These are phyloP conservation scores for Aureobasidium namibiae DNA, from an alignment of 2,329 filamentous ascomycete genomes.

Conservation along the genomic window DNA sequence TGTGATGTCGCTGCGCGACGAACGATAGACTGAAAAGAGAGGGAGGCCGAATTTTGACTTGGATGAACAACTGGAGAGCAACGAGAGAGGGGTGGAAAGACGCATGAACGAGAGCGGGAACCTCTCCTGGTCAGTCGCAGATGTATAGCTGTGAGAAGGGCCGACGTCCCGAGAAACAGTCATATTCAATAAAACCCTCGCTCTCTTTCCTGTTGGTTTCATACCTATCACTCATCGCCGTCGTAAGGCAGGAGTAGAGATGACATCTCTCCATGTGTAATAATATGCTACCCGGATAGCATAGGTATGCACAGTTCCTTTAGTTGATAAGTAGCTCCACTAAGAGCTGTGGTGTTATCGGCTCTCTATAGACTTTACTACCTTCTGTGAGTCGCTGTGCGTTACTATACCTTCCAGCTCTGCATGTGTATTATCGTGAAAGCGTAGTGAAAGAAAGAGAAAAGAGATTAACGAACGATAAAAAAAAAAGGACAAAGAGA, in stretches of 20 bases:
- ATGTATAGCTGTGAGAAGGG: not conserved
- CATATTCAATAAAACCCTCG: not conserved
- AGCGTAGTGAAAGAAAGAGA: too few relatives aligned
- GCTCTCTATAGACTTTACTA: too few relatives aligned
- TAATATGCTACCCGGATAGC: too few relatives aligned
- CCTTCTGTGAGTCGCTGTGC: too few relatives aligned
- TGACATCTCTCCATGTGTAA: too few relatives aligned
- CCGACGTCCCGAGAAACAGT: not conserved
- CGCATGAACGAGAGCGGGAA: not conserved
- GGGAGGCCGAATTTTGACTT: not conserved
- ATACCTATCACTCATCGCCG: too few relatives aligned
- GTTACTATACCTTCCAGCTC: too few relatives aligned
- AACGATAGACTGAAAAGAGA: not conserved
- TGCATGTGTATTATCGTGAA: not conserved
- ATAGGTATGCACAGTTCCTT: too few relatives aligned
- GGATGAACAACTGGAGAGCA: not conserved
- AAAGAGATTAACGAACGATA: too few relatives aligned
- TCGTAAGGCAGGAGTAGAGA: too few relatives aligned
- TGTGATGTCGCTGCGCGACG: not conserved
- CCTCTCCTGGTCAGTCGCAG: not conserved
- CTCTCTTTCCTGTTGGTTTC: not conserved
- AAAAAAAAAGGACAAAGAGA: not conserved
- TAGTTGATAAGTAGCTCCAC: too few relatives aligned
- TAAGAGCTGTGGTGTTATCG: too few relatives aligned
- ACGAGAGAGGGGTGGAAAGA: not conserved